A percentile compares a stretch with the other conserved stretches of the same genome.
phyloP scores from a whole-genome alignment of 106 monocot genomes.

The Dendrobium catenatum region DNA sequence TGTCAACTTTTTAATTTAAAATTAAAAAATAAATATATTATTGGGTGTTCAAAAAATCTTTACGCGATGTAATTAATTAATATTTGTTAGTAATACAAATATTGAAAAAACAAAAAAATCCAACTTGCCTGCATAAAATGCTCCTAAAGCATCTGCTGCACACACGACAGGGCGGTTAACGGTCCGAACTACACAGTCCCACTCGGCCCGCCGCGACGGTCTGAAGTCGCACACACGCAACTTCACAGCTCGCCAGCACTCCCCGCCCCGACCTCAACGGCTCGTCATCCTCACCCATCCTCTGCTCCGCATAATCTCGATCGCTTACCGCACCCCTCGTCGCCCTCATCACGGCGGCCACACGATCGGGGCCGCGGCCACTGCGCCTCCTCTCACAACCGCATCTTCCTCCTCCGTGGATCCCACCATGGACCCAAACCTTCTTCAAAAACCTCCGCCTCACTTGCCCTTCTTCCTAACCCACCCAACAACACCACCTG shows the following conservation, averaged over 20 bases:
- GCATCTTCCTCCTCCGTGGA: constrained; percentile 25
- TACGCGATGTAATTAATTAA: too few species aligned
- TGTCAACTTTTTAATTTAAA: too few species aligned
- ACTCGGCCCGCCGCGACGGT: too few species aligned
- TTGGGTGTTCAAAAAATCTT: too few species aligned
- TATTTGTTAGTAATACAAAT: background rate
- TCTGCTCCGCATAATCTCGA: constrained; percentile 27
- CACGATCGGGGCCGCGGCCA: constrained; percentile 58
- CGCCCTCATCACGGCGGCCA: constrained; percentile 51
- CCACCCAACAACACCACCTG: constrained; percentile 19
- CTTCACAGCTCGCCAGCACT: too few species aligned
- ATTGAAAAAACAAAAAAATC: too few species aligned
- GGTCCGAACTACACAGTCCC: too few species aligned
- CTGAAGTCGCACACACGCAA: too few species aligned
- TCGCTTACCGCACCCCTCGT: too few species aligned
- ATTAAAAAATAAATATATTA: too few species aligned
- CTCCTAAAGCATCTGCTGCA: background rate
- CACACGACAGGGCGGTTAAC: constrained; percentile 13
- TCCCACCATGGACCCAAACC: constrained; percentile 23
- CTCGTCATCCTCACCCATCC: constrained; percentile 19
- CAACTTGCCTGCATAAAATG: background rate
- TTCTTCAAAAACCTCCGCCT: constrained; percentile 11
- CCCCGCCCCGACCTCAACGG: constrained; percentile 27
- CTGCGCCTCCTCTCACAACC: constrained; percentile 38
- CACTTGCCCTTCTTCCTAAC: constrained; percentile 20